Base-by-base conservation (phyloP, 2,329 filamentous ascomycete species). In the Emergomyces africanus region DNA sequence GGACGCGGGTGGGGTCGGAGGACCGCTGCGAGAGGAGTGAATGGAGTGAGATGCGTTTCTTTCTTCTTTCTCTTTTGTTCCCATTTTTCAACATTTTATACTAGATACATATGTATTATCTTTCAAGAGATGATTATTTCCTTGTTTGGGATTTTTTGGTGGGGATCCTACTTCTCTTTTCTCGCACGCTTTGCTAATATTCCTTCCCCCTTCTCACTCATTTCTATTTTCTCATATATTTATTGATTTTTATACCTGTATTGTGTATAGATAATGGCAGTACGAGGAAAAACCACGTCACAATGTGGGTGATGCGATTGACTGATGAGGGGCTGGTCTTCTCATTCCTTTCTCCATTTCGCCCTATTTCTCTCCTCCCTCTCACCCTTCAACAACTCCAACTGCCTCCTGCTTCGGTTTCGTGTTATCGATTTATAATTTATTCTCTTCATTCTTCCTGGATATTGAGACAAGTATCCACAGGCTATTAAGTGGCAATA, bases 21-120 rank as follows among this genome's bases (percentile, higher is more conserved):
- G 66, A 49, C 61, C 65, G 20, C 60, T 75, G 42, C 68, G 62
- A 42, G 73, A 75, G 64, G 73, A 75, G 65, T 75, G 63, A 68
- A 28, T 48, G 44, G 23, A 28, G 14, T 15, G 54, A 44, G 39
- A 25, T 1, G 1, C 23, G 9, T 39, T 15, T 35, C 33, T 35
- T 6, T 10, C 1, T 15, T 4, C 25, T 23, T 25, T 54, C 15
- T 54, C 10, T 20, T 51, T 35, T 25, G 3, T 30, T 30, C 6
- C 23, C n/a, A 25, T 15, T 35, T 20, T 51, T 35, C 23, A 54
- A n/a, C 37, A 53, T 39, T 51, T 35, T 39, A 25, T 61, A 39
- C 39, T 54, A 33, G 50, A 18, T 39, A 54, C 20, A 54, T 54
- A 39, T 33, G 5, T 54, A 35, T n/a, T n/a, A 37, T 25, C 33